phyloP scores from a whole-genome alignment of 345 rosid species.

The Eucalyptus virginea region DNA sequence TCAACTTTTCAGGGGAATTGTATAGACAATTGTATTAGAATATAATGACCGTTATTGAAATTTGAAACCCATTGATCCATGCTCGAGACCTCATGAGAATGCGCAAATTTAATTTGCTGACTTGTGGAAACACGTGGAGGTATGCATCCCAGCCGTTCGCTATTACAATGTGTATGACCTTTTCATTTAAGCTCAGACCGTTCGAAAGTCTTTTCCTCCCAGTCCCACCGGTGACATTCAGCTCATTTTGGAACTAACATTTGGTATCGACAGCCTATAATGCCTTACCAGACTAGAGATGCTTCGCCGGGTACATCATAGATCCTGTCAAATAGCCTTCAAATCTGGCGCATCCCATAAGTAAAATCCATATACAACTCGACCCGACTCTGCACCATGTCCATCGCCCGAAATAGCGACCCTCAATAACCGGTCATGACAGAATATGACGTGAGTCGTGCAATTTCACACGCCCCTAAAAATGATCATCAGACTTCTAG shows the following conservation, averaged over 20 bases:
- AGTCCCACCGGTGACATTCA: background rate
- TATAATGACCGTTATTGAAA: background rate
- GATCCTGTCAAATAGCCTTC: background rate
- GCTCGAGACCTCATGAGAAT: background rate
- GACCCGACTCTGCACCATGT: background rate
- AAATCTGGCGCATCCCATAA: background rate
- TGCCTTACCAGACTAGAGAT: background rate
- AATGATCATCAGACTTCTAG: background rate
- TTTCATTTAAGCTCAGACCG: background rate
- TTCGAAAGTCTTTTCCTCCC: background rate
- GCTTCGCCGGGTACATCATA: background rate
- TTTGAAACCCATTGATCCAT: background rate
- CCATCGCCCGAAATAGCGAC: background rate
- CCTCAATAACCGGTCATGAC: background rate
- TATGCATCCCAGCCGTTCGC: background rate
- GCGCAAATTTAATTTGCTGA: background rate
- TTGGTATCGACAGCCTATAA: background rate
- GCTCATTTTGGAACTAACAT: background rate
- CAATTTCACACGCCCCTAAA: accelerated
- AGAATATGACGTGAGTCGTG: background rate
- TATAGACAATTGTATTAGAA: too few species aligned
- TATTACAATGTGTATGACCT: background rate
- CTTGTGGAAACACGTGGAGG: background rate
- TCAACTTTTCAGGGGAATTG: background rate
- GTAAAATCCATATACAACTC: background rate